Evolutionary conservation across 2,329 filamentous ascomycete species (phyloP).

Genomic region (Elsinoe australis): DNA sequence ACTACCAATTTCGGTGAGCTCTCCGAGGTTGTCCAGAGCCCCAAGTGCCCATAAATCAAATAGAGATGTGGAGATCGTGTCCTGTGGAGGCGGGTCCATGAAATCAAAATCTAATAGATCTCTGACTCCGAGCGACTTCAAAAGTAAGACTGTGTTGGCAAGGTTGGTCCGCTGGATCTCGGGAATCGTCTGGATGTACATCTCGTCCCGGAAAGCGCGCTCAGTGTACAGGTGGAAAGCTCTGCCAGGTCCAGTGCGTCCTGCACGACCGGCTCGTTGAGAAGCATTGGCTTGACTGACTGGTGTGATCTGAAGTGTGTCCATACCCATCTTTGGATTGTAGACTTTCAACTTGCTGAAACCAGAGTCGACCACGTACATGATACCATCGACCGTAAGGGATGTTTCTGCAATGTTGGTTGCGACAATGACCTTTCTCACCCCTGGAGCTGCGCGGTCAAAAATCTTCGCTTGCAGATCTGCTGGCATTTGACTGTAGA

Average conservation of each 20-base stretch:
- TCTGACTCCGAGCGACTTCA: constrained; percentile 90
- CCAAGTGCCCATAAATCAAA: constrained; percentile 97
- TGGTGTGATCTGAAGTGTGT: constrained; percentile 93
- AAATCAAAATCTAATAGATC: constrained; percentile 96
- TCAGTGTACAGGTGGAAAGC: constrained; percentile 93
- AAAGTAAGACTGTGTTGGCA: constrained; percentile 83
- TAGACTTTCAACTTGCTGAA: constrained; percentile 98
- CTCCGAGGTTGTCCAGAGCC: constrained; percentile 85
- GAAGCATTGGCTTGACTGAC: constrained; percentile 95
- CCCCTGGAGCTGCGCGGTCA: constrained; percentile 78
- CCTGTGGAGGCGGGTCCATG: constrained; percentile 97
- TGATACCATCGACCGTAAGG: constrained; percentile 96
- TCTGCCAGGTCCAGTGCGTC: constrained; percentile 89
- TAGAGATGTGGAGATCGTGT: constrained; percentile 92
- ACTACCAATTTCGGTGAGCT: constrained; percentile 75
- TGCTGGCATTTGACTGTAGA: constrained; percentile 99
- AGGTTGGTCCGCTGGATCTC: constrained; percentile 97
- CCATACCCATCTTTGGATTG: constrained; percentile 98
- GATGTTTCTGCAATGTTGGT: constrained; percentile 98
- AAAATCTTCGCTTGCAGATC: constrained; percentile 98
- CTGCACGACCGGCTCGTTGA: constrained; percentile 86
- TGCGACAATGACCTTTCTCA: constrained; percentile 94
- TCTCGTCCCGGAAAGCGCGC: constrained; percentile 86
- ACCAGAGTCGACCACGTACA: constrained; percentile 95
- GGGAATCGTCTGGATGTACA: constrained; percentile 94